Conservation (phyloP, 192 early-diverging fungal species). For the Backusella macrospora region DNA sequence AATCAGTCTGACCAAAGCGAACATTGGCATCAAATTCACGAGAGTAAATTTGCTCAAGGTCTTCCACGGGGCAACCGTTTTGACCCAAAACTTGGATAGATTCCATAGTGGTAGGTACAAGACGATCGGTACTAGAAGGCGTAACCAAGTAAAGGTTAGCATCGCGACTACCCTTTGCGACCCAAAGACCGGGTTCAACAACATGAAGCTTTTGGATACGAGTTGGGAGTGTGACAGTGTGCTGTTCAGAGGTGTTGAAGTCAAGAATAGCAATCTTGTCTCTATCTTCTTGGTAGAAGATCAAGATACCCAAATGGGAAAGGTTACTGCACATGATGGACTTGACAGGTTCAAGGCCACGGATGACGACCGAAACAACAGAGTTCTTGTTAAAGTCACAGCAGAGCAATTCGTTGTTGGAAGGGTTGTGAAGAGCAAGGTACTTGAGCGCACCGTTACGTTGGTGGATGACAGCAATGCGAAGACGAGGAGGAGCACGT, state of each 20-base stretch:
- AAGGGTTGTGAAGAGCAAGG: slow-evolving; percentile 63
- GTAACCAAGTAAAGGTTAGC: slow-evolving; percentile 43
- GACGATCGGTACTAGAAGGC: not conserved
- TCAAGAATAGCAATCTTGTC: slow-evolving; percentile 52
- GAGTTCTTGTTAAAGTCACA: slow-evolving; percentile 54
- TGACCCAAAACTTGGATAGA: slow-evolving; percentile 28
- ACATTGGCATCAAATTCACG: slow-evolving; percentile 8
- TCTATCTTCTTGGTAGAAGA: slow-evolving; percentile 59
- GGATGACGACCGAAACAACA: slow-evolving; percentile 46
- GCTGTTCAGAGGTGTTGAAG: slow-evolving; percentile 55
- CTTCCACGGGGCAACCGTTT: slow-evolving; percentile 22
- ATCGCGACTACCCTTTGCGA: slow-evolving; percentile 48
- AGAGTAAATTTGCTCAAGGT: slow-evolving; percentile 4
- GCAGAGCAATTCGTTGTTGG: slow-evolving; percentile 59
- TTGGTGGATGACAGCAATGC: slow-evolving; percentile 47
- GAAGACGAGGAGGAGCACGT: slow-evolving; percentile 53
- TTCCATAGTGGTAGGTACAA: slow-evolving; percentile 26
- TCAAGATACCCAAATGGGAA: slow-evolving; percentile 40
- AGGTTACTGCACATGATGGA: slow-evolving; percentile 51
- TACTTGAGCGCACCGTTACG: slow-evolving; percentile 35
- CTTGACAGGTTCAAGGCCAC: slow-evolving; percentile 47
- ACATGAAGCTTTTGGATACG: slow-evolving; percentile 47
- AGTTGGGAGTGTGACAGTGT: slow-evolving; percentile 51
- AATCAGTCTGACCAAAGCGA: slow-evolving; percentile 2
- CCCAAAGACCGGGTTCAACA: slow-evolving; percentile 49